Base-by-base conservation (phyloP, 306 rosid species). In the Prunus armeniaca region DNA sequence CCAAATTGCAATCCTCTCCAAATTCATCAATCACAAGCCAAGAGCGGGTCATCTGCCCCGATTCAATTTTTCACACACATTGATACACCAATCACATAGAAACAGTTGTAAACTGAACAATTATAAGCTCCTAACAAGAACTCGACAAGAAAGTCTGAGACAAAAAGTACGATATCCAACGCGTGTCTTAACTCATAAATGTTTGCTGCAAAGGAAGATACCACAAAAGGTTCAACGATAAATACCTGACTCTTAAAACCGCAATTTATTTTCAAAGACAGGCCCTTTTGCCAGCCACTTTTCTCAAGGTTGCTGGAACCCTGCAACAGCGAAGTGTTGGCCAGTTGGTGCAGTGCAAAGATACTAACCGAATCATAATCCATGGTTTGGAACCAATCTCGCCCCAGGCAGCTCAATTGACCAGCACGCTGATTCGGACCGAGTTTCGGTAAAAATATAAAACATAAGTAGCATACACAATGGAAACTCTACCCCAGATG, bases 281-380 rank as follows among this genome's bases (percentile, higher is more conserved):
- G n/a, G 92, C 75, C 92, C 55, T 82, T 96, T 96, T 7, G 98
- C 79, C 57, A 96, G 97, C n/a, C n/a, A 58, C 99, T 98, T 87
- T 93, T 96, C 84, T 96, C 76, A 96, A 78, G 77, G 95, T 93
- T 10, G 99, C 81, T 57, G 99, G 99, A 83, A 96, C n/a, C 92
- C 83, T 96, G 99, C 91, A 96, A 82, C 24, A 96, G 79, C 99
- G 88, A 54, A 96, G 97, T 4, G 99, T 96, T 93, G 99, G 63
- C 99, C 98, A 68, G 99, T 96, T 81, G 99, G 99, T 82, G 99
- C 99, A 68, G 99, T 96, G 83, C 98, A 71, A 96, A n/a, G n/a
- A 96, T 65, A 96, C 96, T 96, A 49, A 96, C 96, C 41, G 99
- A 96, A n/a, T n/a, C n/a, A 80, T 96, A 96, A 81, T 96, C 99